Evolutionary conservation across 75 land plant genomes (phyloP).

Genomic region (Pseudotsuga menziesii): DNA sequence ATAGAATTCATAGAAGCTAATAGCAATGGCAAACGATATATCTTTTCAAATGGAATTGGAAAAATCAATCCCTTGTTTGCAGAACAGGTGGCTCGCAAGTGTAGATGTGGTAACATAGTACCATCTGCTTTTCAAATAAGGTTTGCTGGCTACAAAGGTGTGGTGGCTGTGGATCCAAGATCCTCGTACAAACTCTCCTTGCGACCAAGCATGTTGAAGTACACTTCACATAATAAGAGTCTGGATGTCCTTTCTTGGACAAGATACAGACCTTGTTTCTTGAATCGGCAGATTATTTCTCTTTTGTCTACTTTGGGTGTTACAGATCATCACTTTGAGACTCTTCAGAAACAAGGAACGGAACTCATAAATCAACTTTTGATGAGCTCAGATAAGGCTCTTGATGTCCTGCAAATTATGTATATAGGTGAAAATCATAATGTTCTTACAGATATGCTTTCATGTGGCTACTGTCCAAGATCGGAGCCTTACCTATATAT

Average conservation of each 20-base stretch:
- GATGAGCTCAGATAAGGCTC: constrained; percentile 19
- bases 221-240: constrained; percentile 34
- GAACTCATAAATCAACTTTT: constrained; percentile 25
- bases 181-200: constrained; percentile 60
- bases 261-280: constrained; percentile 34
- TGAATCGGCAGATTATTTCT: too few relatives aligned
- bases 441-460: constrained; percentile 22
- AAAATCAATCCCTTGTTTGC: constrained; percentile 72
- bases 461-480: constrained; percentile 17
- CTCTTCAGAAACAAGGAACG: constrained; percentile 25
- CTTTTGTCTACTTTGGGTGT: constrained; percentile 30
- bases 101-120: constrained; percentile 25
- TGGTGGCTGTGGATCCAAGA: constrained; percentile 84
- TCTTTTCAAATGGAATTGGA: constrained; percentile 76
- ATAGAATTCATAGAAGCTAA: constrained; percentile 11
- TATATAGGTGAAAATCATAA: constrained; percentile 16
- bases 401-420: constrained; percentile 24
- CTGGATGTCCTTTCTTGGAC: constrained; percentile 46
- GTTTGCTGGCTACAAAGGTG: constrained; percentile 91
- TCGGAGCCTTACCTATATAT: constrained; percentile 31
- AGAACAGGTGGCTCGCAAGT: constrained; percentile 52
- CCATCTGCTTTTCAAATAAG: constrained; percentile 94
- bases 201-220: constrained; percentile 76
- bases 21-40: neutral
- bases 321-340: constrained; percentile 38